Evolutionary conservation across 108 stramenopile genomes (phyloP).

Genomic region (Nitzschia palea): DNA sequence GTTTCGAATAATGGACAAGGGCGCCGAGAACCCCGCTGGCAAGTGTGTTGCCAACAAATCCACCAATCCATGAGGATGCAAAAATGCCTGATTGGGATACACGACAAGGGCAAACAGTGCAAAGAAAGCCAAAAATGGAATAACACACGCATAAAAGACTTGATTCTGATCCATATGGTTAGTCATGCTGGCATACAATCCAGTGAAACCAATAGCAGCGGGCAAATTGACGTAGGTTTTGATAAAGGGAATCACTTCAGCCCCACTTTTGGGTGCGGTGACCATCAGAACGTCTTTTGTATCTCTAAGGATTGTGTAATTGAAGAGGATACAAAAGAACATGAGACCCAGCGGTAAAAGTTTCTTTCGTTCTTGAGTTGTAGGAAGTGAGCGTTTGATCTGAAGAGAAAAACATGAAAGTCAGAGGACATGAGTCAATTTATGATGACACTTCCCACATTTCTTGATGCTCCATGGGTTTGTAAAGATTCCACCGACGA

Average conservation of each 20-base stretch:
- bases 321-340: conserved; percentile 98
- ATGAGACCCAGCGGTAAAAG: conserved; percentile 89
- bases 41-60: conserved; percentile 64
- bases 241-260: conserved; percentile 97
- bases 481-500: too few relatives aligned
- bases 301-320: conserved; percentile 97
- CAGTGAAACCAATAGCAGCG: conserved; percentile 86
- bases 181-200: conserved; percentile 82
- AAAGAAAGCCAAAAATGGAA: conserved; percentile 93
- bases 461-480: too few relatives aligned
- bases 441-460: too few relatives aligned
- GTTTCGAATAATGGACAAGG: conserved; percentile 85
- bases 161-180: conserved; percentile 86
- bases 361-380: conserved; percentile 87
- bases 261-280: conserved; percentile 86
- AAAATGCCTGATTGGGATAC: conserved; percentile 75
- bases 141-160: conserved; percentile 88
- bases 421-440: not conserved
- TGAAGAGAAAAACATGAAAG: conserved; percentile 13
- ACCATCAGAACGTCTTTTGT: conserved; percentile 94
- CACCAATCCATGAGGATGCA: conserved; percentile 92
- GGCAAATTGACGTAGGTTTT: conserved; percentile 97
- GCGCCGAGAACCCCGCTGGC: conserved; percentile 80
- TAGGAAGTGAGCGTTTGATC: conserved; percentile 69
- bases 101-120: conserved; percentile 82